Evolutionary conservation across 2,329 filamentous ascomycete genomes (phyloP).

Genomic region (Scolecobasidium constrictum): DNA sequence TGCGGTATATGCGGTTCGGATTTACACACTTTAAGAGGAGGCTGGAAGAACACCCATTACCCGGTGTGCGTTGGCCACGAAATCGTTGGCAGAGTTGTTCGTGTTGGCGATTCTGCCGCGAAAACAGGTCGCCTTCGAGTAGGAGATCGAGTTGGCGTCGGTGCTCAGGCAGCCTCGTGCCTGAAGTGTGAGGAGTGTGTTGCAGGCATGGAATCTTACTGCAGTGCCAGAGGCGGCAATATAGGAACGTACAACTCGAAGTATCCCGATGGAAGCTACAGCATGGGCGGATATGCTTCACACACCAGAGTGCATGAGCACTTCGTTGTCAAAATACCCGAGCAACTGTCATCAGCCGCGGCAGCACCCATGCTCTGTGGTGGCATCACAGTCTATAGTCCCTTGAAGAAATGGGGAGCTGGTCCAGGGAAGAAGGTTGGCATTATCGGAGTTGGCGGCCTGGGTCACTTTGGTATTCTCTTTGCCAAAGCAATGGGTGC

Average conservation of each 20-base stretch:
- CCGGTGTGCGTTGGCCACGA: constrained; percentile 32
- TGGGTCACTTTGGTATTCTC: constrained; percentile 63
- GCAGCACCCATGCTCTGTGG: constrained; percentile 67
- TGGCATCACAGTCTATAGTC: constrained; percentile 63
- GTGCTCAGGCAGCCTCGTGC: constrained; percentile 37
- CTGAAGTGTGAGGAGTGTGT: constrained; percentile 41
- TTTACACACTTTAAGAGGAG: constrained; percentile 27
- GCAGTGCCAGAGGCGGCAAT: constrained; percentile 19
- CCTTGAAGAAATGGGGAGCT: constrained; percentile 53
- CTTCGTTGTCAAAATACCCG: constrained; percentile 50
- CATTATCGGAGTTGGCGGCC: constrained; percentile 58
- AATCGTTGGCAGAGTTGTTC: constrained; percentile 28
- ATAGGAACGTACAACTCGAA: constrained; percentile 41
- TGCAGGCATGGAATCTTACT: constrained; percentile 33
- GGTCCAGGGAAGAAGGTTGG: constrained; percentile 59
- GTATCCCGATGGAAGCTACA: constrained; percentile 25
- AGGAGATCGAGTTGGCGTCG: constrained; percentile 37
- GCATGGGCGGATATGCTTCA: constrained; percentile 53
- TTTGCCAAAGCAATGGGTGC: constrained; percentile 59
- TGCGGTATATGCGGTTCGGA: constrained; percentile 27
- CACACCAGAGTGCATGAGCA: constrained; percentile 44
- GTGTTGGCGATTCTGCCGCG: constrained; percentile 36
- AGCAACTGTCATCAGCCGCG: constrained; percentile 34
- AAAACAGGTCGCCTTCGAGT: constrained; percentile 16
- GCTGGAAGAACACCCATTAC: constrained; percentile 26